phyloP scores from a whole-genome alignment of 1,139 yeast species.

The Lodderomyces beijingensis region DNA sequence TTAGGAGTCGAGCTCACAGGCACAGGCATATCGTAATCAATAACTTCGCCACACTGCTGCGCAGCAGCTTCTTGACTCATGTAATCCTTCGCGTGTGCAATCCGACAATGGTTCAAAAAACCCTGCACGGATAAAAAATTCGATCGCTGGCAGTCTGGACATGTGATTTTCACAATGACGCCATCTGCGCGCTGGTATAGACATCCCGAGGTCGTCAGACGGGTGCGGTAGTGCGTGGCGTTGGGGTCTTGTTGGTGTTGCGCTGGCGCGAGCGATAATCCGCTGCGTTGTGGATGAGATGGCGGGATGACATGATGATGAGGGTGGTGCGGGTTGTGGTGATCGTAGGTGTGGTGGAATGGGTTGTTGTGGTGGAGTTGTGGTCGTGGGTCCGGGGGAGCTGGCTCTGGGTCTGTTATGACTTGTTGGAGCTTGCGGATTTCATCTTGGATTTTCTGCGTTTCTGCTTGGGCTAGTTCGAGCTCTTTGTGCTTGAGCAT shows the following conservation, averaged over 20 bases:
- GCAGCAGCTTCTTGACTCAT: constrained; percentile 77
- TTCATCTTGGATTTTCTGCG: constrained; percentile 38
- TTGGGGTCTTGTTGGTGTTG: constrained; percentile 47
- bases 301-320: neutral
- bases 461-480: constrained; percentile 63
- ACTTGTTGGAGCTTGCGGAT: neutral
- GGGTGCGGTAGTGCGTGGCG: constrained; percentile 1
- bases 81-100: constrained; percentile 70
- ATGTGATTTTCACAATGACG: constrained; percentile 59
- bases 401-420: neutral
- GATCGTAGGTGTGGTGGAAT: neutral
- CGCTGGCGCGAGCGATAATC: constrained; percentile 18
- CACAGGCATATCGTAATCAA: no score
- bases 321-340: neutral
- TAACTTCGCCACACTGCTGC: constrained; percentile 57
- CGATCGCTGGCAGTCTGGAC: constrained; percentile 63
- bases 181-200: constrained; percentile 72
- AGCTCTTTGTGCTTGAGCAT: constrained; percentile 67
- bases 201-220: constrained; percentile 43
- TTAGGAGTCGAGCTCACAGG: no score
- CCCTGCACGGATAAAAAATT: constrained; percentile 81
- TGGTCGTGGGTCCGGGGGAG: neutral
- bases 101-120: constrained; percentile 69
- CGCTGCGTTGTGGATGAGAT: neutral
- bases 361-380: neutral